These are phyloP conservation scores for Nicotiana paniculata DNA, from an alignment of 257 asterid species.

Conservation along the genomic window DNA sequence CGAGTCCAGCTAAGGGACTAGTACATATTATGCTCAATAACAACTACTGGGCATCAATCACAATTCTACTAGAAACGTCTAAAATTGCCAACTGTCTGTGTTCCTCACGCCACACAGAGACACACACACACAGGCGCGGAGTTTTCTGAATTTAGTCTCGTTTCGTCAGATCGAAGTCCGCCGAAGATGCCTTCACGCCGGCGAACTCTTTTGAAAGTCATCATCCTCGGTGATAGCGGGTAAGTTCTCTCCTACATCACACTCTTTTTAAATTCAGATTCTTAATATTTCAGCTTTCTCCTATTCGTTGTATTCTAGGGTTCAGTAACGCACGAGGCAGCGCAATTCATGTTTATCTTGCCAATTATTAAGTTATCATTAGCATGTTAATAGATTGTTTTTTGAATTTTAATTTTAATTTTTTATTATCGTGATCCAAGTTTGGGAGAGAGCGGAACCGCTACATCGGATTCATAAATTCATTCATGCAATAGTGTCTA, in stretches of 20 bases:
- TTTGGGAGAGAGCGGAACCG: background rate
- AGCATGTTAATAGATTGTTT: background rate
- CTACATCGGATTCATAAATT: background rate
- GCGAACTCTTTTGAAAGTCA: conserved; percentile 96
- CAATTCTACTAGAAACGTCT: background rate
- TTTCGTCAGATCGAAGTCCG: conserved; percentile 13
- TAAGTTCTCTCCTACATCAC: conserved; percentile 15
- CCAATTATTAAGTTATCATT: background rate
- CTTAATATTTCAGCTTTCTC: background rate
- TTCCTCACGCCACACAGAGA: conserved; percentile 1
- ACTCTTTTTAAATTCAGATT: background rate
- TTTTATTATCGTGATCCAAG: background rate
- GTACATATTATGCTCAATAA: background rate
- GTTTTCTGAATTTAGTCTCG: conserved; percentile 8
- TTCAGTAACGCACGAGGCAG: background rate
- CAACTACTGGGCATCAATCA: background rate
- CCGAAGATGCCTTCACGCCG: conserved; percentile 79
- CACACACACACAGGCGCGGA: background rate
- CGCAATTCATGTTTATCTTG: background rate
- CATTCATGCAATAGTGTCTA: background rate
- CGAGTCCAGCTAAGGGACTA: background rate
- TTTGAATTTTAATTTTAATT: background rate
- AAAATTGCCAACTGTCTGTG: conserved; percentile 2
- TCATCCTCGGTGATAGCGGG: conserved; percentile 99
- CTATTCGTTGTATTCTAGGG: background rate